A percentile compares a stretch with the other conserved stretches of the same genome.
Evolutionary conservation across 805 yeast genomes (phyloP).

Genomic region (Suhomyces xylopsoci): DNA sequence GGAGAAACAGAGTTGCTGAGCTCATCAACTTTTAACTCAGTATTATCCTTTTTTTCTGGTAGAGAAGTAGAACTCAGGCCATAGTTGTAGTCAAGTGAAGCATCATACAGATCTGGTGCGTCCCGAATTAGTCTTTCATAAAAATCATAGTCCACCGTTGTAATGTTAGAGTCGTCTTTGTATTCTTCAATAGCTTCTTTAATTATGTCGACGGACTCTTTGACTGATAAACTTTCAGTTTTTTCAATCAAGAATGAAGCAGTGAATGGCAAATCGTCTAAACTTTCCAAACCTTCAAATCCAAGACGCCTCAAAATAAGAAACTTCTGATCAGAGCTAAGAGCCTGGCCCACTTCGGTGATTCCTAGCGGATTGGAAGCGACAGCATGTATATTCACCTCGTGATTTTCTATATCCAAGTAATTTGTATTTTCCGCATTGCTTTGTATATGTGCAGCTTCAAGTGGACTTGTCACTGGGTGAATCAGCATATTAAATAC

Average conservation of each 20-base stretch:
- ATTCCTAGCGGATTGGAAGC: constrained; percentile 23
- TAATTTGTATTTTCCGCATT: not conserved
- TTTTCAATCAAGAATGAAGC: constrained; percentile 28
- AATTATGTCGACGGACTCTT: constrained; percentile 26
- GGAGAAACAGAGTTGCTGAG: constrained; percentile 17
- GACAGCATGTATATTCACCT: constrained; percentile 17
- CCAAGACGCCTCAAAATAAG: constrained; percentile 27
- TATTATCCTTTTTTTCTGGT: not conserved
- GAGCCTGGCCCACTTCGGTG: constrained; percentile 20
- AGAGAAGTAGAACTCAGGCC: not conserved
- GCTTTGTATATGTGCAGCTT: not conserved
- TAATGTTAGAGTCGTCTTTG: constrained; percentile 32
- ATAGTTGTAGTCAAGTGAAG: not conserved
- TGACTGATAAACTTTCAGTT: constrained; percentile 19
- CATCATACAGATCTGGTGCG: not conserved
- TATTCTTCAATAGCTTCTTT: constrained; percentile 27
- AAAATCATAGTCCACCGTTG: constrained; percentile 23
- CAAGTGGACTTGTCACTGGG: not conserved
- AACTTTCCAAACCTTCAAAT: constrained; percentile 21
- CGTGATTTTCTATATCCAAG: constrained; percentile 7
- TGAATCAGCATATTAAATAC: not conserved
- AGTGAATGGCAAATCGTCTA: constrained; percentile 31
- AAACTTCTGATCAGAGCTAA: constrained; percentile 25
- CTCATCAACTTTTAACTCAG: constrained; percentile 11
- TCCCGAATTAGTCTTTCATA: constrained; percentile 17